Base-by-base conservation (phyloP, 2,329 filamentous ascomycete genomes). In the Ambrosiella cleistominuta region DNA sequence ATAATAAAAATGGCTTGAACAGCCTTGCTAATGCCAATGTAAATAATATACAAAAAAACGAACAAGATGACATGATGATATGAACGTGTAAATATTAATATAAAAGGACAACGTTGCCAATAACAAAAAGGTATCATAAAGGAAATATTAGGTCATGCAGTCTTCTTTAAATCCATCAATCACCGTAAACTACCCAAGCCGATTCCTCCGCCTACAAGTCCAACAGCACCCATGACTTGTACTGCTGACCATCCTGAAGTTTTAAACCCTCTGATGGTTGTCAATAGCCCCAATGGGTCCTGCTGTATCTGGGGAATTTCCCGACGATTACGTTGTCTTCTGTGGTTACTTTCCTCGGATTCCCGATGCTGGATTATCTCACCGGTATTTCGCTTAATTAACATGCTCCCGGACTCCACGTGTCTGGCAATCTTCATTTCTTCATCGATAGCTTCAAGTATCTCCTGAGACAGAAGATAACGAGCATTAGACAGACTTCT, bases 401-500 rank as follows among this genome's bases (percentile, higher is more conserved):
- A 74, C 8, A 84, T 69, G 7, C 75, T 79, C 1, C 85, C 83
- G 62, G 86, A 82, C 56, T 79, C 72, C 6, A 84, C 76, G 62
- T 83, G 83, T 65, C 82, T 17, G 79, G 78, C 1, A 88, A 71
- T 57, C 74, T 72, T 65, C 85, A 78, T 0, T 79, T 81, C 38
- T 88, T 72, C 85, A 85, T 89, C 36, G 81, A 72, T 2, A 82
- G 72, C 66, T 89, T 81, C 19, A 74, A 77, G 19, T 76, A 74
- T 3, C 78, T 76, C 0, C 86, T 70, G 7, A 76, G 72, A 61
- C 85, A 81, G 61, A 83, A 90, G 63, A 80, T 73, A 36, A 79
- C 77, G n/a, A 82, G 78, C 67, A 93, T 83, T 83, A 36, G 81
- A 77, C 1, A 93, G 72, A 65, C 84, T 88, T 58, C 81, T 79